Evolutionary conservation across 306 rosid species (phyloP).

Genomic region (Ochetophila trinervis): DNA sequence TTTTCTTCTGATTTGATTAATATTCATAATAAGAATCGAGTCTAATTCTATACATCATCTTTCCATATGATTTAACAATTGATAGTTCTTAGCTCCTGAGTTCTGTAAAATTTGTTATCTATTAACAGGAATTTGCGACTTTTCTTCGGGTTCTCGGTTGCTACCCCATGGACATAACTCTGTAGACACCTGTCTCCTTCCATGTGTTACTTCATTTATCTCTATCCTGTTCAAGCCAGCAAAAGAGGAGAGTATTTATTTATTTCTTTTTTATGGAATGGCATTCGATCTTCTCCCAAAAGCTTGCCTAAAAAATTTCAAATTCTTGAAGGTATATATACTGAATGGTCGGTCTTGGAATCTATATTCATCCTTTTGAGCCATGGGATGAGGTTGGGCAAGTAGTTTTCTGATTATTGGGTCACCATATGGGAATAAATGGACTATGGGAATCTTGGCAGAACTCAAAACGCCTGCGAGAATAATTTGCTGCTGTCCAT

Average conservation of each 20-base stretch:
- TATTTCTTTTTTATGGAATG: not conserved
- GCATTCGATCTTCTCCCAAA: not conserved
- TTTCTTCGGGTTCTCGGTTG: constrained; percentile 62
- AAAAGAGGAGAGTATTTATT: not conserved
- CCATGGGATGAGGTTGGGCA: not conserved
- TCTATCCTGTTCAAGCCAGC: constrained; percentile 13
- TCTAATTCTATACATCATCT: too few species aligned
- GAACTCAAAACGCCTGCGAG: too few species aligned
- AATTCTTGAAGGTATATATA: not conserved
- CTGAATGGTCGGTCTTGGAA: not conserved
- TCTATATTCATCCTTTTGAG: not conserved
- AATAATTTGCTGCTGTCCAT: too few species aligned
- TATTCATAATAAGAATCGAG: too few species aligned
- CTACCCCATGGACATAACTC: constrained; percentile 43
- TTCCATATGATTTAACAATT: too few species aligned
- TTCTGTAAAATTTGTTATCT: not conserved
- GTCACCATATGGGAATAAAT: too few species aligned
- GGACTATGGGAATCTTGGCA: too few species aligned
- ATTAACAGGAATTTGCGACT: constrained; percentile 50
- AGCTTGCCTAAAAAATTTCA: not conserved
- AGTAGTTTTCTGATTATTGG: not conserved
- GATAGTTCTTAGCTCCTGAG: not conserved
- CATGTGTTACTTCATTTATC: not conserved
- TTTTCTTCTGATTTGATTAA: too few species aligned
- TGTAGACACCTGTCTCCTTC: not conserved